These are phyloP conservation scores for Aspergillus floridensis DNA, from an alignment of 2,329 filamentous ascomycete genomes.

Conservation along the genomic window DNA sequence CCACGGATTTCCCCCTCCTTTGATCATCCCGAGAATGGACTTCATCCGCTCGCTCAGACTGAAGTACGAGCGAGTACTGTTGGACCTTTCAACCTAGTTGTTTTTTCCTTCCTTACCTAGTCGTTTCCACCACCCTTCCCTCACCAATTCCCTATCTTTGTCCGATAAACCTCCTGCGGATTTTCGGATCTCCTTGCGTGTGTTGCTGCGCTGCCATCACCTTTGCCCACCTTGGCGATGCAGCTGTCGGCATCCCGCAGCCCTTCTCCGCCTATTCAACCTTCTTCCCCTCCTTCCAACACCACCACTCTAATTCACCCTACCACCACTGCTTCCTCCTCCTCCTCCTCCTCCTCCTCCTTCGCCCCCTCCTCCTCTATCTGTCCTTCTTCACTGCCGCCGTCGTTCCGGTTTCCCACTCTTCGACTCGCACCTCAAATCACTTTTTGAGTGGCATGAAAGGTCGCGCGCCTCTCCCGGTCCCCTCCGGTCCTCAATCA, in stretches of 20 bases:
- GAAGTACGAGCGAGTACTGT: too few relatives aligned
- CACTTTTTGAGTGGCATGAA: slow-evolving; percentile 39
- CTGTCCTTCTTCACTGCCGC: slow-evolving; percentile 12
- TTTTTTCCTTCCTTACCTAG: slow-evolving; percentile 10
- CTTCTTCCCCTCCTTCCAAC: slow-evolving; percentile 14
- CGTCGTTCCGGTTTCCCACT: neutral
- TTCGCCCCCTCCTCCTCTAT: slow-evolving; percentile 16
- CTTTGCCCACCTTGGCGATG: slow-evolving; percentile 16
- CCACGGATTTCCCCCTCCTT: neutral
- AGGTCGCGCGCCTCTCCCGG: slow-evolving; percentile 41
- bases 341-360: slow-evolving; percentile 14
- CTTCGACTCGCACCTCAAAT: slow-evolving; percentile 23
- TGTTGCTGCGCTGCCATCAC: slow-evolving; percentile 1
- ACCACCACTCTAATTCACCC: neutral
- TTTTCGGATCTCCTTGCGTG: slow-evolving; percentile 11
- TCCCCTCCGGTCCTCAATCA: slow-evolving; percentile 32
- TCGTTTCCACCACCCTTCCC: neutral
- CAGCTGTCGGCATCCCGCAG: slow-evolving; percentile 24
- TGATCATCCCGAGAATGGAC: neutral
- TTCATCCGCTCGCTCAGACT: neutral
- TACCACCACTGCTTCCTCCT: neutral
- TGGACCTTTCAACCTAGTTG: neutral
- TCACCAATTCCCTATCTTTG: slow-evolving; percentile 9
- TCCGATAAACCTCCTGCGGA: slow-evolving; percentile 26
- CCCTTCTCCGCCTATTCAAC: slow-evolving; percentile 17